Evolutionary conservation across 257 asterid species (phyloP), one percentile per base, ranked within the genome.

Genomic region (Lantana camara): DNA sequence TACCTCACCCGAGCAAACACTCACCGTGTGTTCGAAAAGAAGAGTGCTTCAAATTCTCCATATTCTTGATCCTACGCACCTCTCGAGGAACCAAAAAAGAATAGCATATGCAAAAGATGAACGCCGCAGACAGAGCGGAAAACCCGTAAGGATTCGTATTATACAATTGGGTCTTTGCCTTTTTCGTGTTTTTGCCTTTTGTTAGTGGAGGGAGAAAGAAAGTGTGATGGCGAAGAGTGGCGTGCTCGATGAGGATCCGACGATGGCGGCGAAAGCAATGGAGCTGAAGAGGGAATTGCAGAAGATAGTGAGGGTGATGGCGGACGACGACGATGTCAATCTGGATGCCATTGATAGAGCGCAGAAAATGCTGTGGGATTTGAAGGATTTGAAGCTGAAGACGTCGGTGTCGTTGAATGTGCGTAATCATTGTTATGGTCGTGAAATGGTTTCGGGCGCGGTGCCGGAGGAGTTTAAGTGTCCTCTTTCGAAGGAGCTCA

Each of bases 391-490:
- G 66, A 86, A 76, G 57, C 20, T 82, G 35, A 73, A 78, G 63
- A 76, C 68, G 29, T 74, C 73, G 5, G 62, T 55, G 5, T 64
- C 79, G 15, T 30, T 72, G 63, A 60, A 68, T 37, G 17, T 66
- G 9, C 40, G 4, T 11, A 1, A 57, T 59, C 60, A 54, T 38
- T 16, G 27, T 13, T 41, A 20, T 38, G 67, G 60, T 16, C 40
- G 38, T 4, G 60, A 50, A 15, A 9, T 22, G 55, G 51, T 24
- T 22, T 27, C 66, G 19, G 76, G 45, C 20, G 40, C 69, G 19
- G 88, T 79, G 45, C 96, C 98, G 15, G 89, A 84, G 72, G 87
- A 77, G 66, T 91, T 89, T 45, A 79, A 71, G 50, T 91, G 98
- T 71, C 96, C 96, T 8, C 84, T 92, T 35, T 92, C 97, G 0